Conservation (phyloP, 139 green algal species). For the Tetradesmus lagerheimii region DNA sequence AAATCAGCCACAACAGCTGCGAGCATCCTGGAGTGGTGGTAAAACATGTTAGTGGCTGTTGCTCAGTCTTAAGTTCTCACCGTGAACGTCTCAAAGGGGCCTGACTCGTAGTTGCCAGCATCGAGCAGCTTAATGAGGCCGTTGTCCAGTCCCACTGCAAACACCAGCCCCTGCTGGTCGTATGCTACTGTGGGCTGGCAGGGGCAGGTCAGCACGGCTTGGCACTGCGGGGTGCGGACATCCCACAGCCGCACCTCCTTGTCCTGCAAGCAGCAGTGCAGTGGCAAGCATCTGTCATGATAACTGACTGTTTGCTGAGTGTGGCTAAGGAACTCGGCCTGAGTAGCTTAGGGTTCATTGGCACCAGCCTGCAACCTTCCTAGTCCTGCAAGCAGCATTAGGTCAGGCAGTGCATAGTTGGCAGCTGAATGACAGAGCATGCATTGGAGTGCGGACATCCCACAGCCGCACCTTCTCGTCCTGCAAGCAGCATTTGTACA, state of each 20-base stretch:
- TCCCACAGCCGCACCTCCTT: slow-evolving; percentile 92
- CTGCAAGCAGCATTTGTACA: too few relatives aligned
- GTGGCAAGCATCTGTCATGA: background rate
- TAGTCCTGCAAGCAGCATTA: too few relatives aligned
- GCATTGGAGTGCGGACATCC: slow-evolving; percentile 90
- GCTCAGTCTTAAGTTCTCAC: too few relatives aligned
- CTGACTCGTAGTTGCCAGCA: slow-evolving; percentile 78
- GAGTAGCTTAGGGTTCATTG: too few relatives aligned
- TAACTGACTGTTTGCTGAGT: too few relatives aligned
- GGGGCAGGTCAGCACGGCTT: slow-evolving; percentile 73
- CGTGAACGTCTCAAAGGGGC: slow-evolving; percentile 89
- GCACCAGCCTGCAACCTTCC: too few relatives aligned
- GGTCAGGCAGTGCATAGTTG: too few relatives aligned
- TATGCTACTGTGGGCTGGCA: slow-evolving; percentile 72
- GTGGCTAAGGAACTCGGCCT: too few relatives aligned
- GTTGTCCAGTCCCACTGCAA: slow-evolving; percentile 82
- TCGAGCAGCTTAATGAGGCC: slow-evolving; percentile 93
- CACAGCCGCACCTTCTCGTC: too few relatives aligned
- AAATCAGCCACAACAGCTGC: background rate
- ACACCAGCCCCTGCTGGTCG: slow-evolving; percentile 91
- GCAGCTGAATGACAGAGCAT: too few relatives aligned
- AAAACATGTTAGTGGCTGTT: too few relatives aligned
- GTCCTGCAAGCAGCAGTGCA: slow-evolving; percentile 75
- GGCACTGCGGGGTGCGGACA: slow-evolving; percentile 80
- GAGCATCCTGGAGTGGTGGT: too few relatives aligned